Percentiles rank a stretch among this genome's conserved stretches.
These are phyloP conservation scores for Hypoxylon cercidicola DNA, from an alignment of 495 filamentous ascomycete genomes.

Conservation along the genomic window DNA sequence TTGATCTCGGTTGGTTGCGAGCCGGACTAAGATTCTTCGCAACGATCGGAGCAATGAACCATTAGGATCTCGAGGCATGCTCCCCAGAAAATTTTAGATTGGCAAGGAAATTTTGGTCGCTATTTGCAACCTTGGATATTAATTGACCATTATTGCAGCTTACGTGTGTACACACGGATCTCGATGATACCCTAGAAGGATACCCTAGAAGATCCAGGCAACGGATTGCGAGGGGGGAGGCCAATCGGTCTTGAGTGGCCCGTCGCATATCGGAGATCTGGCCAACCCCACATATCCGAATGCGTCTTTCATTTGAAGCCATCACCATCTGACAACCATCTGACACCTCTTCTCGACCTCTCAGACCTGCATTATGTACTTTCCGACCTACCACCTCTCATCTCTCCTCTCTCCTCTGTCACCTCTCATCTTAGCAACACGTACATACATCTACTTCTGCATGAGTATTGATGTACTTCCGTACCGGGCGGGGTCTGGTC, in stretches of 20 bases:
- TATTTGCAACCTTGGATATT: conserved; percentile 22
- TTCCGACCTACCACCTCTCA: too few species aligned
- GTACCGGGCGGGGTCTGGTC: conserved; percentile 20
- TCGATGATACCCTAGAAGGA: conserved; percentile 30
- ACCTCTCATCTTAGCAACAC: too few species aligned
- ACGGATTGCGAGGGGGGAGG: conserved; percentile 26
- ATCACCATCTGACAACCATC: not conserved
- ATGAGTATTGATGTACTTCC: not conserved
- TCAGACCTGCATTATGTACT: not conserved
- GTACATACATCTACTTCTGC: too few species aligned
- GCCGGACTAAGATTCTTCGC: conserved; percentile 10
- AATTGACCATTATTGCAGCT: conserved; percentile 37
- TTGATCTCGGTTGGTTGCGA: conserved; percentile 32
- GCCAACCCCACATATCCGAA: conserved; percentile 6
- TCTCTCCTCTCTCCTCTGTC: too few species aligned
- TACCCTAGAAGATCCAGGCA: conserved; percentile 32
- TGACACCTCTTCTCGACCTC: not conserved
- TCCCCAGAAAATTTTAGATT: conserved; percentile 38
- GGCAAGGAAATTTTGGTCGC: conserved; percentile 20
- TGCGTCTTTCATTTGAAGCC: conserved; percentile 9
- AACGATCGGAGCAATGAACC: conserved; percentile 23
- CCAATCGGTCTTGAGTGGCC: not conserved
- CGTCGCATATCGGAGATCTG: conserved; percentile 26
- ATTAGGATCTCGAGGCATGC: conserved; percentile 23
- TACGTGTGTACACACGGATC: conserved; percentile 42